Evolutionary conservation across 176 grass and related monocot genomes (phyloP), one percentile per base, ranked within the genome.

Genomic region (Lolium multiflorum): DNA sequence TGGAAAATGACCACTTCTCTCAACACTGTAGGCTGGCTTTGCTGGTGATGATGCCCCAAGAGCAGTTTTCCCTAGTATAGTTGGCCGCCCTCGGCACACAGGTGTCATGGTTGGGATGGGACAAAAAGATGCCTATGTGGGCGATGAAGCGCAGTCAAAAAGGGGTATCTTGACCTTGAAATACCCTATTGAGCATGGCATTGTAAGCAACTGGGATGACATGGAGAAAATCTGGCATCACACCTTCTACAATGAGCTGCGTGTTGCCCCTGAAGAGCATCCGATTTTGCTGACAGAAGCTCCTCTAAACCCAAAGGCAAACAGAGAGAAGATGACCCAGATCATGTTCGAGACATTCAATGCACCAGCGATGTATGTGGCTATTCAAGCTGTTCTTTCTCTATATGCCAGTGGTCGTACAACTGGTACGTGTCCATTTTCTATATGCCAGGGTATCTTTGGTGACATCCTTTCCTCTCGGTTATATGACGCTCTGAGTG

Each of bases 301-400:
- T 74, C 85, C 85, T 87, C 44, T 87, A 24, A 87, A 87, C 78
- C 85, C 85, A 81, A 87, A 87, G 57, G 85, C 85, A 43, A 87
- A 87, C 35, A 87, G 78, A 74, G 77, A 87, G 85, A 87, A 87
- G 78, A 87, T 81, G 85, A 87, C 85, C 59, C 86, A 87, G 43
- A 87, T 87, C 86, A 87, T 87, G 86, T 87, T 87, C 52, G 86
- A 87, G 79, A 87, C 86, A 57, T 87, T 87, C 86, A 87, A 82
- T 82, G 86, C 86, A n/a, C 79, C 86, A 35, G 86, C 79, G 3
- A 87, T 87, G 86, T 87, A 87, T 76, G 86, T 82, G 59, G 86
- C 86, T 57, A 87, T 87, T 31, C 86, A 87, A 57, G 86, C 86
- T 56, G 86, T 87, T 76, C 86, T 87, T 67, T 87, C 86, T 44